Evolutionary conservation across 805 yeast species (phyloP), one percentile per base, ranked within the genome.

Genomic region (Wickerhamiella sorbophila): DNA sequence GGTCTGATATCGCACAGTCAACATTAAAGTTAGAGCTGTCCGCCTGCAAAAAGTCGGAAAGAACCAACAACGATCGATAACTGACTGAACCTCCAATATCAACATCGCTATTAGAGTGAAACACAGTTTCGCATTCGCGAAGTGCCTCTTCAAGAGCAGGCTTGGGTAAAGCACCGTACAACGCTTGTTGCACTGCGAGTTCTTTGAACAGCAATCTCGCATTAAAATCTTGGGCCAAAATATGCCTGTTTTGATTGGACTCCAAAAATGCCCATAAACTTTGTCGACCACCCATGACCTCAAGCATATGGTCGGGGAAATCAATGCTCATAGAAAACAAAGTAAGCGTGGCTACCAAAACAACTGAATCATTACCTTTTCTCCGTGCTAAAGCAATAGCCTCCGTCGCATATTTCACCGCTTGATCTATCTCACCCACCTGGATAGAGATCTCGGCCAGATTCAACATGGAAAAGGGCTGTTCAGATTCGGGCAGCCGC

Each of bases 361-460:
- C 29, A 8, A 24, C 10, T 12, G 12, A 24, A 24, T 24, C 27
- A 19, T 87, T 95, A 47, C 77, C 77, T 51, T 79, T 78, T 52
- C 86, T 95, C 49, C 95, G 65, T 0, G 95, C 95, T 2, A 86
- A 85, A 5, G 80, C 67, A 2, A 85, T 79, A 0, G 95, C 91
- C 56, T 86, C 95, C 47, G 80, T 84, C 6, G 85, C 80, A 1
- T 94, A 79, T 48, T 78, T 69, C 12, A 84, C 56, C 0, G 95
- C 94, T 45, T 79, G 79, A 10, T 68, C 69, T 47, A 71, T 71
- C 43, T 77, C 75, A 22, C 77, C 75, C 55, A 79, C 81, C 40
- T 71, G 72, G 18, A 79, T 77, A 49, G 83, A 85, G 33, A 82
- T 60, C 0, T 81, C 67, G 0, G 91, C 93, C 38, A 79, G 61